Conservation (phyloP, 2,329 filamentous ascomycete species). For the Bipolaris sorokiniana region DNA sequence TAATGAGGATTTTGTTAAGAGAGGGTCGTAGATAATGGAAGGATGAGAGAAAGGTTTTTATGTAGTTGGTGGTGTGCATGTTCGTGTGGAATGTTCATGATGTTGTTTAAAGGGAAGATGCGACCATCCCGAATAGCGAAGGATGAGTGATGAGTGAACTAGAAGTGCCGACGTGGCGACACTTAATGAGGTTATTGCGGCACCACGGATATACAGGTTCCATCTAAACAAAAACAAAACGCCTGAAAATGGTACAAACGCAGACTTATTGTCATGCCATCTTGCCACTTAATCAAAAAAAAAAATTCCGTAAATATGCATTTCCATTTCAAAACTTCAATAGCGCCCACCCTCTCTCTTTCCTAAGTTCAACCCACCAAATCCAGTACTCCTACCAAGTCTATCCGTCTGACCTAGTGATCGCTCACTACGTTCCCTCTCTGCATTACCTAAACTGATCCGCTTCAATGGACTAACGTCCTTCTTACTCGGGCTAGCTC, state of each 20-base stretch:
- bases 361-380: slow-evolving; percentile 32
- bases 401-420: slow-evolving; percentile 24
- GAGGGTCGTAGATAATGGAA: too few relatives aligned
- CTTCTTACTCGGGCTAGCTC: slow-evolving; percentile 44
- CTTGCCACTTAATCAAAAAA: not conserved
- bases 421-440: slow-evolving; percentile 16
- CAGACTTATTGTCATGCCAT: not conserved
- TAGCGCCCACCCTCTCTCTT: slow-evolving; percentile 40
- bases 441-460: slow-evolving; percentile 45
- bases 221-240: too few relatives aligned
- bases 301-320: not conserved
- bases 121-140: too few relatives aligned
- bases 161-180: too few relatives aligned
- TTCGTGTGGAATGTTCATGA: too few relatives aligned
- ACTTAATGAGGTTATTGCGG: too few relatives aligned
- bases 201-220: too few relatives aligned
- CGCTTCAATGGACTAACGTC: slow-evolving; percentile 55
- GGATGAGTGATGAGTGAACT: too few relatives aligned
- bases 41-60: too few relatives aligned
- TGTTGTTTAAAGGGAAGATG: too few relatives aligned
- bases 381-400: slow-evolving; percentile 28
- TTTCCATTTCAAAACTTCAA: not conserved
- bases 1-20: too few relatives aligned
- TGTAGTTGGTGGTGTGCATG: too few relatives aligned
- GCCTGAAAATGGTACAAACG: not conserved